phyloP scores from a whole-genome alignment of 139 green algal species.

The Zygnema circumcarinatum region DNA sequence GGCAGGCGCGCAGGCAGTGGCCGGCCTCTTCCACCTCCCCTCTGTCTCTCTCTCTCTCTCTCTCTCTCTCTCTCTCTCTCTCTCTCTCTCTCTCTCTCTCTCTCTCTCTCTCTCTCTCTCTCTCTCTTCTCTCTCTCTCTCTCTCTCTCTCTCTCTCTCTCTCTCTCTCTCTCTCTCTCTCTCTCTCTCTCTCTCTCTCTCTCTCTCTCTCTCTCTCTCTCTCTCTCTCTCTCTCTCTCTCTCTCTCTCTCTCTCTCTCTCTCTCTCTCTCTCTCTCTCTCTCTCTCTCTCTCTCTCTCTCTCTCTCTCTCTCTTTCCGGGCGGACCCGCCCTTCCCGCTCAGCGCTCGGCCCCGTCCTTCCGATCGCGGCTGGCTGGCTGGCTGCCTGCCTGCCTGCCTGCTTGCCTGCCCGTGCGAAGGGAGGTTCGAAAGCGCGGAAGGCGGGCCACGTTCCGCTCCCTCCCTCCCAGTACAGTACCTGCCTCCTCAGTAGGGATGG shows the following conservation, averaged over 20 bases:
- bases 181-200: neutral
- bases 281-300: neutral
- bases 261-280: neutral
- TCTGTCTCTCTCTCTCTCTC: neutral
- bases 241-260: neutral
- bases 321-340: neutral
- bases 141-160: neutral
- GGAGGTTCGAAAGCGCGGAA: too few relatives aligned
- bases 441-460: too few relatives aligned
- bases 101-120: neutral
- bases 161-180: neutral
- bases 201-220: neutral
- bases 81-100: neutral
- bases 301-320: neutral
- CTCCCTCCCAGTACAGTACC: too few relatives aligned
- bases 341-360: neutral
- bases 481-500: too few relatives aligned
- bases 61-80: neutral
- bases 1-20: too few relatives aligned
- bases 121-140: neutral
- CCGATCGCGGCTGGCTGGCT: neutral
- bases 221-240: neutral
- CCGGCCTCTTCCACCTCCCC: neutral
- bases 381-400: too few relatives aligned
- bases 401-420: neutral